Conservation (phyloP, 2,329 filamentous ascomycete species). For the Colletotrichum siamense region DNA sequence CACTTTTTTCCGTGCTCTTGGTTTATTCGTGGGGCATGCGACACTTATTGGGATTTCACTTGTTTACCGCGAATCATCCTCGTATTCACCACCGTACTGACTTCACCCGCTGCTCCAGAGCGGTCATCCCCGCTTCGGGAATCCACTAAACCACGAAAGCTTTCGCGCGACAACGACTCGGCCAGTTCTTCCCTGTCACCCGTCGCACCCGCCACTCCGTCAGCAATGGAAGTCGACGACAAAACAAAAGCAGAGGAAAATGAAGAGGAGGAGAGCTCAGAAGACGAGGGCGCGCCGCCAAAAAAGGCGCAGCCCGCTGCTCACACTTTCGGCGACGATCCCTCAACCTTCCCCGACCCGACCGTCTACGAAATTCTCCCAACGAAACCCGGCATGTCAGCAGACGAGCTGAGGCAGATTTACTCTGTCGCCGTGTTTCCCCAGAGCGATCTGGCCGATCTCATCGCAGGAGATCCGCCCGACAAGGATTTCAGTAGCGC, state of each 20-base stretch:
- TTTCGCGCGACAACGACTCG: constrained; percentile 58
- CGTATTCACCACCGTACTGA: constrained; percentile 10
- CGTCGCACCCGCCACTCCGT: constrained; percentile 54
- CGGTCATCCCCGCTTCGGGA: constrained; percentile 61
- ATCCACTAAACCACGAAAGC: constrained; percentile 54
- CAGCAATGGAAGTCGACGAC: constrained; percentile 65
- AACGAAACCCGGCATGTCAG: constrained; percentile 75
- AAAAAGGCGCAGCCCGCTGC: constrained; percentile 73
- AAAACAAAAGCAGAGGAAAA: constrained; percentile 41
- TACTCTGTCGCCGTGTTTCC: constrained; percentile 89
- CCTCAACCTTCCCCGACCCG: constrained; percentile 87
- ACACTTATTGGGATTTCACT: neutral
- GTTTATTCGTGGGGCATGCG: constrained; percentile 5
- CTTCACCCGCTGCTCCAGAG: constrained; percentile 40
- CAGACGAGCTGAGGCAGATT: constrained; percentile 86
- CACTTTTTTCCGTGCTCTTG: neutral
- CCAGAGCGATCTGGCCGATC: constrained; percentile 76
- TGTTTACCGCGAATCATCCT: constrained; percentile 1
- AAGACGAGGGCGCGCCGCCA: constrained; percentile 66
- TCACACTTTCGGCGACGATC: constrained; percentile 92
- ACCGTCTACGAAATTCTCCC: constrained; percentile 92
- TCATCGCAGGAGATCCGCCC: constrained; percentile 87
- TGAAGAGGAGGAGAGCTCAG: constrained; percentile 56
- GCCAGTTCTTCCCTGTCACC: constrained; percentile 67
- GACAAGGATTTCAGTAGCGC: constrained; percentile 95